phyloP scores from a whole-genome alignment of 805 yeast genomes.

The Candida chauliodis region DNA sequence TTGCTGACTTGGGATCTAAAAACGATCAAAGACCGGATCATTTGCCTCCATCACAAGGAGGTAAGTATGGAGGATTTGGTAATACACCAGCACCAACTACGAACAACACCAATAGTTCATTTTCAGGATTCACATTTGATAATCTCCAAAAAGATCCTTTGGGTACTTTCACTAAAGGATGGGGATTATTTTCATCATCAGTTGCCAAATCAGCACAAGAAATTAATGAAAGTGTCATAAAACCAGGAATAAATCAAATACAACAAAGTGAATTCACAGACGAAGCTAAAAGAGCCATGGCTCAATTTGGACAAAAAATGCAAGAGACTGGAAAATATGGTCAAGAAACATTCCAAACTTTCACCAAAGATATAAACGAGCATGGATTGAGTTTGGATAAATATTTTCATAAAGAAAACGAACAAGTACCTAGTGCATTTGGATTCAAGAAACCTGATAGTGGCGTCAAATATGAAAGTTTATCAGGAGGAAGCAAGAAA shows the following conservation, averaged over 20 bases:
- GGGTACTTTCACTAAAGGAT: conserved; percentile 88
- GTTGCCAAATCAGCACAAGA: conserved; percentile 80
- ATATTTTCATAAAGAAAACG: conserved; percentile 51
- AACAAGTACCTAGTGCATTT: conserved; percentile 58
- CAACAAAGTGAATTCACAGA: conserved; percentile 70
- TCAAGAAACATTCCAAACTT: conserved; percentile 58
- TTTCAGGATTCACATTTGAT: conserved; percentile 59
- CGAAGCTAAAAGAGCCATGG: conserved; percentile 90
- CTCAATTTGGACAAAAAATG: conserved; percentile 92
- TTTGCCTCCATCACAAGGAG: conserved; percentile 91
- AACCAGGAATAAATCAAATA: conserved; percentile 83
- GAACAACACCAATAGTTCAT: conserved; percentile 34
- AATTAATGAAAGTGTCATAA: conserved; percentile 83
- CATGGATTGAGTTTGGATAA: conserved; percentile 44
- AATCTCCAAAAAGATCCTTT: conserved; percentile 79
- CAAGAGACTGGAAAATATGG: conserved; percentile 83
- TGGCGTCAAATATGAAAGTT: conserved; percentile 55
- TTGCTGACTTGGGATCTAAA: conserved; percentile 70
- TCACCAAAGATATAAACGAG: conserved; percentile 45
- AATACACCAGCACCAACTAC: conserved; percentile 56
- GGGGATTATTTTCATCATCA: conserved; percentile 89
- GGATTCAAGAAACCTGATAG: conserved; percentile 59
- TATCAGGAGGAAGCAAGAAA: conserved; percentile 36
- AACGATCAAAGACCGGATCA: conserved; percentile 73
- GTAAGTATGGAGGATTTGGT: conserved; percentile 89